Evolutionary conservation across 73 alveolate species (phyloP).

Genomic region (Paraurostyla sp.): DNA sequence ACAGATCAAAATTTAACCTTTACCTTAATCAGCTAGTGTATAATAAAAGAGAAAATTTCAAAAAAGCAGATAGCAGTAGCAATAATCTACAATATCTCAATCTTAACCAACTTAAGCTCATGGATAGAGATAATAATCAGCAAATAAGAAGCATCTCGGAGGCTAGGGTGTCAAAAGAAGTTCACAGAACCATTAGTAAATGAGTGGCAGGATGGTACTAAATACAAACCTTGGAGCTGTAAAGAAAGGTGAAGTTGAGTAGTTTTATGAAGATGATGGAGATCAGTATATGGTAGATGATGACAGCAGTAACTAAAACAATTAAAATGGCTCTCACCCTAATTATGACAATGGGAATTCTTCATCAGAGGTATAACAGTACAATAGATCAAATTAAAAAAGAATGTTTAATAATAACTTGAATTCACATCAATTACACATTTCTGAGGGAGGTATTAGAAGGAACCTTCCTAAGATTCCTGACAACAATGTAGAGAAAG

Average conservation of each 20-base stretch:
- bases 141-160: background rate
- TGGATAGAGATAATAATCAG: background rate
- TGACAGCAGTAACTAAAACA: background rate
- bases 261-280: background rate
- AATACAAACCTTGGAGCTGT: conserved; percentile 1
- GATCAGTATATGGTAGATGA: background rate
- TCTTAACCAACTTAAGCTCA: background rate
- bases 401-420: background rate
- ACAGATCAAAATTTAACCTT: background rate
- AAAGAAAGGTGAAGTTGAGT: background rate
- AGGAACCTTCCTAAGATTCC: background rate
- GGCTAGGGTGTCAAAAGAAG: too few relatives aligned
- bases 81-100: background rate
- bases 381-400: background rate
- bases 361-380: background rate
- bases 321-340: background rate
- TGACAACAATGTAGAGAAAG: conserved; percentile 26
- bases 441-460: background rate
- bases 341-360: background rate
- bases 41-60: conserved; percentile 15
- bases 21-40: background rate
- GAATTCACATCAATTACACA: background rate
- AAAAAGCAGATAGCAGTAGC: background rate
- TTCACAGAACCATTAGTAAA: background rate
- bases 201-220: background rate